These are phyloP conservation scores for Kwoniella pini DNA, from an alignment of 768 basidiomycete genomes.

Conservation along the genomic window DNA sequence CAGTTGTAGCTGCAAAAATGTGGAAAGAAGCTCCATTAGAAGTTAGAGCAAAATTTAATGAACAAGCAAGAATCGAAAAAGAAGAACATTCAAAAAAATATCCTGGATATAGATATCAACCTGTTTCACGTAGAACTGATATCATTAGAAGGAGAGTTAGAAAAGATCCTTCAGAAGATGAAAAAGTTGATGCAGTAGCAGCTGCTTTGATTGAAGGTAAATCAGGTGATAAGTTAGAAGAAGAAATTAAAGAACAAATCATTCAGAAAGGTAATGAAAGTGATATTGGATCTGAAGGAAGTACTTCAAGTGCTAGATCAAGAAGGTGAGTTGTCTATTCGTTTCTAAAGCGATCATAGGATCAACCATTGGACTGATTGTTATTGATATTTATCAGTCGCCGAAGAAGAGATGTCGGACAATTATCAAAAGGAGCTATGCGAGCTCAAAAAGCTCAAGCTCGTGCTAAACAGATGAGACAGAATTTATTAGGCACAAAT, in stretches of 20 bases:
- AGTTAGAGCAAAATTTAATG: conserved; percentile 51
- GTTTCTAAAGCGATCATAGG: background rate
- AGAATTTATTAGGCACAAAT: conserved; percentile 49
- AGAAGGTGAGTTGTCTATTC: conserved; percentile 28
- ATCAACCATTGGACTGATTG: no score
- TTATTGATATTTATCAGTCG: background rate
- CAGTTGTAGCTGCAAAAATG: conserved; percentile 54
- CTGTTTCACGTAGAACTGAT: conserved; percentile 50
- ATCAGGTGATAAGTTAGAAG: conserved; percentile 44
- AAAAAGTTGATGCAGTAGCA: conserved; percentile 55
- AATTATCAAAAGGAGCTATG: conserved; percentile 53
- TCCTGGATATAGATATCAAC: conserved; percentile 54
- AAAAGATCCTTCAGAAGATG: conserved; percentile 53
- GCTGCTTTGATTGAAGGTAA: conserved; percentile 52
- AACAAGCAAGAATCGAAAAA: conserved; percentile 51
- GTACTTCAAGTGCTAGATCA: conserved; percentile 13
- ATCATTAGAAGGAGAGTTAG: conserved; percentile 53
- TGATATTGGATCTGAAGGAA: conserved; percentile 26
- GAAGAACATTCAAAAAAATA: conserved; percentile 55
- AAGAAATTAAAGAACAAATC: conserved; percentile 50
- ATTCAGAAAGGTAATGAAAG: conserved; percentile 26
- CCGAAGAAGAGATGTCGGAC: conserved; percentile 47
- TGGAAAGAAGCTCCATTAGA: conserved; percentile 52
- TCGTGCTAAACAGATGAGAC: conserved; percentile 48
- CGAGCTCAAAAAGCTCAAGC: conserved; percentile 48